Percentiles rank a stretch among this genome's conserved stretches.
Evolutionary conservation across 2,329 filamentous ascomycete genomes (phyloP).

Genomic region (Truncatella angustata): DNA sequence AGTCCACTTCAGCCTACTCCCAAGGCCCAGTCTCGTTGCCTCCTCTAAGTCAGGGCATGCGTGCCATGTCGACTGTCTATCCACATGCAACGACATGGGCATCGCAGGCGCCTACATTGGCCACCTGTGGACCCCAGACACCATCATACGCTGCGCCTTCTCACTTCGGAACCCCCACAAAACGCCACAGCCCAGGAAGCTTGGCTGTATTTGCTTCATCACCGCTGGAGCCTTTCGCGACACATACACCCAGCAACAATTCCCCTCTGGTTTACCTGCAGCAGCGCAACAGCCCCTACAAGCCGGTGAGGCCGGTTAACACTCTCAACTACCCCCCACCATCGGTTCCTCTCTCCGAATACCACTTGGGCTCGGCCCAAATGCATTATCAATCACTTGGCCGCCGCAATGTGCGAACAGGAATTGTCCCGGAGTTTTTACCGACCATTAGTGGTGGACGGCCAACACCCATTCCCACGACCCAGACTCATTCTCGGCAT

Average conservation of each 20-base stretch:
- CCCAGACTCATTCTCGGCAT: conserved; percentile 7
- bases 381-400: conserved; percentile 84
- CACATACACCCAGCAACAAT: conserved; percentile 66
- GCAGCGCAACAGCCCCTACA: conserved; percentile 88
- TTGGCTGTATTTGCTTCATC: conserved; percentile 63
- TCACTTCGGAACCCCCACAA: conserved; percentile 50
- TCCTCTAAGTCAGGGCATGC: conserved; percentile 57
- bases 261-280: conserved; percentile 87
- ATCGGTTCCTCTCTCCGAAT: conserved; percentile 73
- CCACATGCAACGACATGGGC: conserved; percentile 45
- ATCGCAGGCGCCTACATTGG: conserved; percentile 31
- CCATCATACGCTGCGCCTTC: conserved; percentile 26
- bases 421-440: conserved; percentile 65
- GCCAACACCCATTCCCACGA: conserved; percentile 11
- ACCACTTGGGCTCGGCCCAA: conserved; percentile 66
- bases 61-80: conserved; percentile 78
- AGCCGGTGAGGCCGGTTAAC: conserved; percentile 84
- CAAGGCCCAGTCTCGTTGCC: conserved; percentile 57
- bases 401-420: conserved; percentile 65
- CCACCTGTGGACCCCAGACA: conserved; percentile 31
- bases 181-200: conserved; percentile 51
- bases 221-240: conserved; percentile 59
- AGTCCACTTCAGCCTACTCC: conserved; percentile 37
- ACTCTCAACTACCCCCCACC: conserved; percentile 88
- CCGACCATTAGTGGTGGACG: conserved; percentile 19